phyloP scores from a whole-genome alignment of 306 rosid species.

The Styphnolobium japonicum region DNA sequence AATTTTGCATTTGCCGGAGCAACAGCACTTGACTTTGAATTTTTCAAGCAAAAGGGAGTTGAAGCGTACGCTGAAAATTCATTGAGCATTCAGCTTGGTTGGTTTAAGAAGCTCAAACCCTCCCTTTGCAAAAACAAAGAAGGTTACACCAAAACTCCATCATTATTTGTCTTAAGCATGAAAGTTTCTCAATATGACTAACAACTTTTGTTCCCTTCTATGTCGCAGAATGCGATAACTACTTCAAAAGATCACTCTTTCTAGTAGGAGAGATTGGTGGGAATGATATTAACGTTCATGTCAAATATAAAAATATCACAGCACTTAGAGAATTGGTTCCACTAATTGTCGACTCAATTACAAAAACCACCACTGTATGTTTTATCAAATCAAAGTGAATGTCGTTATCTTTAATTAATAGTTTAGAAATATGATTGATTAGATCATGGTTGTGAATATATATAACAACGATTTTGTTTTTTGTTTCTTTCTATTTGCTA shows the following conservation, averaged over 20 bases:
- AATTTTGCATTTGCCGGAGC: constrained; percentile 59
- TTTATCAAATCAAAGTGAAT: background rate
- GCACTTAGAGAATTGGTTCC: background rate
- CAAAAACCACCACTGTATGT: constrained; percentile 31
- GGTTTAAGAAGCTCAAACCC: constrained; percentile 48
- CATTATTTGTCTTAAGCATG: background rate
- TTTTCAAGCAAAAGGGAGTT: background rate
- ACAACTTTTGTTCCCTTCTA: background rate
- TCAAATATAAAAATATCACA: background rate
- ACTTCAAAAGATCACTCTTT: constrained; percentile 38
- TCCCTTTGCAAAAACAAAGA: constrained; percentile 33
- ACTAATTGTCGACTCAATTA: constrained; percentile 33
- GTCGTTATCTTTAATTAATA: background rate
- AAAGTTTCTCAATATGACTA: background rate
- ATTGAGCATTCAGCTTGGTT: constrained; percentile 39
- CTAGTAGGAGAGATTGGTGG: constrained; percentile 53
- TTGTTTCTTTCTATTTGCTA: no score
- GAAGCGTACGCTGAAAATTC: constrained; percentile 30
- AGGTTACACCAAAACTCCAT: constrained; percentile 8
- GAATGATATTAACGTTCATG: constrained; percentile 28
- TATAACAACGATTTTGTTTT: background rate
- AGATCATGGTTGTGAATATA: background rate
- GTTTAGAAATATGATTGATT: background rate
- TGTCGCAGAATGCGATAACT: constrained; percentile 29
- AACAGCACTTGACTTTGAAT: constrained; percentile 36